Percentiles rank a stretch among this genome's conserved stretches.
phyloP scores from a whole-genome alignment of 352 stramenopile species.

The Labyrinthula sp. region DNA sequence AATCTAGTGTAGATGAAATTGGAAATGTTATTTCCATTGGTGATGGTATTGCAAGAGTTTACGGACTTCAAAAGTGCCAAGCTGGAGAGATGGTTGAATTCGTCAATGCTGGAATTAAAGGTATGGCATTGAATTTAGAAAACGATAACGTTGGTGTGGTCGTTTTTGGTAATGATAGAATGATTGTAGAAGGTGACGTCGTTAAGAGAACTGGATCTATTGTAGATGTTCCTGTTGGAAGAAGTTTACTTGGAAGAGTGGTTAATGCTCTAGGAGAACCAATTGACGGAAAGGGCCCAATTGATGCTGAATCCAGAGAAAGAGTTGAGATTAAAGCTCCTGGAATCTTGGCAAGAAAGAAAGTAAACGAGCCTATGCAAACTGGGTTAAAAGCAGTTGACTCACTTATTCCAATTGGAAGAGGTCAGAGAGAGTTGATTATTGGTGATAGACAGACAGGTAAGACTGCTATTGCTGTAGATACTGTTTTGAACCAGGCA shows the following conservation, averaged over 20 bases:
- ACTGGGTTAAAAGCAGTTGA: conserved; percentile 71
- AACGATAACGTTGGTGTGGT: conserved; percentile 70
- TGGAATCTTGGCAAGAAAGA: conserved; percentile 64
- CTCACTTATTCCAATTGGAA: conserved; percentile 64
- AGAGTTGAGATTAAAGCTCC: conserved; percentile 67
- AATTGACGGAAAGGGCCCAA: conserved; percentile 38
- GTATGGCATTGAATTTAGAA: conserved; percentile 72
- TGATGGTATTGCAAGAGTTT: conserved; percentile 70
- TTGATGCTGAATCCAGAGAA: conserved; percentile 37
- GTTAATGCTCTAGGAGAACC: conserved; percentile 60
- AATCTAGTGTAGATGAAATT: conserved; percentile 36
- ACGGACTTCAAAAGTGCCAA: conserved; percentile 65
- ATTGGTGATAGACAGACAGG: conserved; percentile 73
- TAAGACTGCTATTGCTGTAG: conserved; percentile 71
- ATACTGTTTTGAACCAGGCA: conserved; percentile 75
- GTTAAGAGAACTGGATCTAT: conserved; percentile 67
- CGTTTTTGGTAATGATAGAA: conserved; percentile 66
- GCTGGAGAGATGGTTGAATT: conserved; percentile 71
- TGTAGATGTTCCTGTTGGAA: conserved; percentile 63
- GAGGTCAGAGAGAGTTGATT: conserved; percentile 68
- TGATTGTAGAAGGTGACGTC: conserved; percentile 65
- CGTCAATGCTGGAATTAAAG: conserved; percentile 44
- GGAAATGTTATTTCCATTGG: conserved; percentile 60
- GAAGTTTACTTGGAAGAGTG: conserved; percentile 57
- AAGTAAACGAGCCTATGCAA: conserved; percentile 65